Evolutionary conservation across 2,329 filamentous ascomycete species (phyloP).

Genomic region (Fusarium marasasianum): DNA sequence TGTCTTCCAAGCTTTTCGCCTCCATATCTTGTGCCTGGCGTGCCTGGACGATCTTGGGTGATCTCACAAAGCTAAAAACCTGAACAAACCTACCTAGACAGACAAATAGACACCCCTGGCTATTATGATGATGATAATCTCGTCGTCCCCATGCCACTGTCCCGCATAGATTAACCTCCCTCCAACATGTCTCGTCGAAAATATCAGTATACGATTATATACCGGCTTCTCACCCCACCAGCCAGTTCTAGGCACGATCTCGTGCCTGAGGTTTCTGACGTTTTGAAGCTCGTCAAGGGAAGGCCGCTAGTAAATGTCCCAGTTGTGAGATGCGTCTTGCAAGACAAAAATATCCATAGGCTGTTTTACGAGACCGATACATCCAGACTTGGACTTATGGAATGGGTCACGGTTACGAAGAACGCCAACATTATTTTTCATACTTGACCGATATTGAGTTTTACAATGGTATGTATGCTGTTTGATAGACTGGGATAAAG

Average conservation of each 20-base stretch:
- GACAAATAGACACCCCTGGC: not conserved
- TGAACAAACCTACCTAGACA: not conserved
- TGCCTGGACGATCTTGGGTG: slow-evolving; percentile 25
- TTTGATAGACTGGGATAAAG: not conserved
- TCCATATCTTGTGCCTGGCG: slow-evolving; percentile 29
- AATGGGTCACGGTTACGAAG: not conserved
- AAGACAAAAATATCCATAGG: not conserved
- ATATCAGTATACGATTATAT: slow-evolving; percentile 30
- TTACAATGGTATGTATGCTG: slow-evolving; percentile 8
- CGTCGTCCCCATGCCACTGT: slow-evolving; percentile 3
- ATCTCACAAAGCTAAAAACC: slow-evolving; percentile 14
- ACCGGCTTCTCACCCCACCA: slow-evolving; percentile 25
- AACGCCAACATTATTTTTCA: not conserved
- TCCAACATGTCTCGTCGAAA: slow-evolving; percentile 22
- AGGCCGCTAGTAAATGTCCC: not conserved
- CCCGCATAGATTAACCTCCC: slow-evolving; percentile 26
- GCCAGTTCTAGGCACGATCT: slow-evolving; percentile 17
- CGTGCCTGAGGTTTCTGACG: not conserved
- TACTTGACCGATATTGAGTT: not conserved
- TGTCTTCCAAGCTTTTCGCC: slow-evolving; percentile 16
- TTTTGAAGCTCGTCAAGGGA: slow-evolving; percentile 7
- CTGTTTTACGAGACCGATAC: not conserved
- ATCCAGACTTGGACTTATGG: not conserved
- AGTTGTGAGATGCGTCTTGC: not conserved
- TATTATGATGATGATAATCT: slow-evolving; percentile 1